Evolutionary conservation across 305 asterid species (phyloP).

Genomic region (Rubia occidens): DNA sequence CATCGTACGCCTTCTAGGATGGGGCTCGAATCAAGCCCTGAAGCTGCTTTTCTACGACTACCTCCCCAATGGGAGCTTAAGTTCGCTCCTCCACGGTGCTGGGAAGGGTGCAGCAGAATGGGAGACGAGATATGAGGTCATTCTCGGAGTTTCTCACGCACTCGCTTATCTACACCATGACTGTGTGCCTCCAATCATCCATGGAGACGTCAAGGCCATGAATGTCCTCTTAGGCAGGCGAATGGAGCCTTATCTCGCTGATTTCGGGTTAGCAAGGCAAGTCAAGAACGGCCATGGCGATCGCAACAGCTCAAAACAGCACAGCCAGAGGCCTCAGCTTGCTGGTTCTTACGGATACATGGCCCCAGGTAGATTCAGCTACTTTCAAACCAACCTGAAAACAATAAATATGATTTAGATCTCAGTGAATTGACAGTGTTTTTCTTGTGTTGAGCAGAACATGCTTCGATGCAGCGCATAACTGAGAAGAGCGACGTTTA

Average conservation of each 20-base stretch:
- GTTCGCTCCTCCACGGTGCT: slow-evolving; percentile 87
- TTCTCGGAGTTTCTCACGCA: slow-evolving; percentile 75
- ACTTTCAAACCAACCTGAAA: not conserved
- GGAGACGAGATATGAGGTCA: slow-evolving; percentile 67
- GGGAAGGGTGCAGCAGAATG: slow-evolving; percentile 79
- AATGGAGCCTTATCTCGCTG: slow-evolving; percentile 82
- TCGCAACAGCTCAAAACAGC: slow-evolving; percentile 37
- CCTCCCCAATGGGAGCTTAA: slow-evolving; percentile 87
- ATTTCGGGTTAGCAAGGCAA: slow-evolving; percentile 80
- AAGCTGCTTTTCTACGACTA: slow-evolving; percentile 80
- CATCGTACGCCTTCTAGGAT: slow-evolving; percentile 79
- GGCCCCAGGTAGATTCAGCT: slow-evolving; percentile 73
- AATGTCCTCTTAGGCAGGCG: slow-evolving; percentile 66
- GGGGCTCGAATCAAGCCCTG: slow-evolving; percentile 70
- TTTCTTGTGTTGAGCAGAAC: slow-evolving; percentile 45
- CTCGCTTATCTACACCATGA: slow-evolving; percentile 86
- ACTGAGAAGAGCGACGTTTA: slow-evolving; percentile 86
- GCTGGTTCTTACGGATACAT: slow-evolving; percentile 97
- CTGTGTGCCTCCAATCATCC: slow-evolving; percentile 86
- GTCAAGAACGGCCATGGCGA: slow-evolving; percentile 26
- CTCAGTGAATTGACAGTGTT: not conserved
- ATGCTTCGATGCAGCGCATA: slow-evolving; percentile 59
- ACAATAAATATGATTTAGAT: not conserved
- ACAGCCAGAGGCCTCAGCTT: slow-evolving; percentile 63
- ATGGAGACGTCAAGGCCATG: slow-evolving; percentile 97